Base-by-base conservation (phyloP, 352 stramenopile species). In the Bremia lactucae region DNA sequence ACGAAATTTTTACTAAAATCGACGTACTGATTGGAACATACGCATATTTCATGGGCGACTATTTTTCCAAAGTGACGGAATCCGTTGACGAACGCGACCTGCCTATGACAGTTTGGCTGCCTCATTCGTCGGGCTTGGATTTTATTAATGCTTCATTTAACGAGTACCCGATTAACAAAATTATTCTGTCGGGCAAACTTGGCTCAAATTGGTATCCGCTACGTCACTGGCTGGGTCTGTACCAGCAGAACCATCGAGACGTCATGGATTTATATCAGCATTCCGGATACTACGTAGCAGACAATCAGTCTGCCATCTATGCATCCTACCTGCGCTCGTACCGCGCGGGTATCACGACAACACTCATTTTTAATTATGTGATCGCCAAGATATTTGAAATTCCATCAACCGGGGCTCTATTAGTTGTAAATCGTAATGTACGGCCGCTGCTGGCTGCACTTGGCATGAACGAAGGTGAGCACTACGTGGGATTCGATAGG, bases 331-430 rank as follows among this genome's bases (percentile, higher is more conserved):
- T 83, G 47, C 74, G 74, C 14, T 64, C 72, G 14, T 90, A 90
- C 43, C 70, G 65, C n/a, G 71, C 72, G 0, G 70, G 52, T 10
- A 72, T 90, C 41, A 87, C 77, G 1, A 85, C 72, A 16, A 86
- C 74, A 18, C 54, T 81, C 42, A 71, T 84, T 39, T 77, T 84
- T 48, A 68, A 86, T 51, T 90, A 82, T 25, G 52, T 90, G 10
- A 72, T 87, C 23, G 68, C 77, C 20, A 85, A 86, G 60, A 52
- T 87, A 20, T 87, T 90, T 31, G 72, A 87, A 63, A 90, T 90
- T 53, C 70, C 77, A 11, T 67, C 74, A 4, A 86, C 70, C 0
- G 77, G 77, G 2, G 52, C 74, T 26, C 53, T 90, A 14, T 36
- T 90, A 16, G 59, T 74, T 10, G 55, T 90, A 19, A 87, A 87